Evolutionary conservation across 179 eudicot genomes (phyloP).

Genomic region (Silene noctiflora): DNA sequence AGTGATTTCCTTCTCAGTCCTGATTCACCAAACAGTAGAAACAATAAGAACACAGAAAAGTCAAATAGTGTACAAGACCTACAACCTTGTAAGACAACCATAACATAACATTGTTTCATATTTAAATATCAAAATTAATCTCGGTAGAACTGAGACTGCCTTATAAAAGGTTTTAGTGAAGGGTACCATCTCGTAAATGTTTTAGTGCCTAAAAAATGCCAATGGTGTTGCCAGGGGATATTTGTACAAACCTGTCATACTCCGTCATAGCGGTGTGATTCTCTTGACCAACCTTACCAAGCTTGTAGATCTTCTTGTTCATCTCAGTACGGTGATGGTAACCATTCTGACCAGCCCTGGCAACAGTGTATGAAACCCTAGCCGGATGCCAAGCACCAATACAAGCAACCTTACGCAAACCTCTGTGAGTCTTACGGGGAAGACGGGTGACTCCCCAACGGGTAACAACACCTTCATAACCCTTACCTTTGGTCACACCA

Average conservation of each 20-base stretch:
- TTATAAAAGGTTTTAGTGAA: too few species aligned
- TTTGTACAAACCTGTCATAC: conserved; percentile 57
- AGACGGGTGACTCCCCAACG: conserved; percentile 93
- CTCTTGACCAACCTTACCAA: conserved; percentile 59
- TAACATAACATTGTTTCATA: too few species aligned
- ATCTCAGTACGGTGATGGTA: conserved; percentile 83
- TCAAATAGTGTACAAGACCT: too few species aligned
- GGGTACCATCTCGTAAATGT: too few species aligned
- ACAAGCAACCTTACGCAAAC: conserved; percentile 89
- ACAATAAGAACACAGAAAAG: not conserved
- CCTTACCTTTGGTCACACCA: conserved; percentile 84
- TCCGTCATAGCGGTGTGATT: conserved; percentile 58
- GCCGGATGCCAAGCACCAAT: conserved; percentile 90
- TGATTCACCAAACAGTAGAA: conserved; percentile 8
- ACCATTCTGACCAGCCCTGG: conserved; percentile 88
- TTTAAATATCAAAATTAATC: too few species aligned
- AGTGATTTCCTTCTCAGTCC: conserved; percentile 45
- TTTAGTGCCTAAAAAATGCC: too few species aligned
- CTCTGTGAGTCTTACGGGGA: conserved; percentile 87
- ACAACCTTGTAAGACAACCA: too few species aligned
- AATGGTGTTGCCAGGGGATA: not conserved
- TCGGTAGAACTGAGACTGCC: too few species aligned
- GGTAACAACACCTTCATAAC: conserved; percentile 80
- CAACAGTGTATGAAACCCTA: conserved; percentile 78
- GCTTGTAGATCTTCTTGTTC: conserved; percentile 88